Evolutionary conservation across 1,139 yeast species (phyloP).

Genomic region (Yamadazyma sp.): DNA sequence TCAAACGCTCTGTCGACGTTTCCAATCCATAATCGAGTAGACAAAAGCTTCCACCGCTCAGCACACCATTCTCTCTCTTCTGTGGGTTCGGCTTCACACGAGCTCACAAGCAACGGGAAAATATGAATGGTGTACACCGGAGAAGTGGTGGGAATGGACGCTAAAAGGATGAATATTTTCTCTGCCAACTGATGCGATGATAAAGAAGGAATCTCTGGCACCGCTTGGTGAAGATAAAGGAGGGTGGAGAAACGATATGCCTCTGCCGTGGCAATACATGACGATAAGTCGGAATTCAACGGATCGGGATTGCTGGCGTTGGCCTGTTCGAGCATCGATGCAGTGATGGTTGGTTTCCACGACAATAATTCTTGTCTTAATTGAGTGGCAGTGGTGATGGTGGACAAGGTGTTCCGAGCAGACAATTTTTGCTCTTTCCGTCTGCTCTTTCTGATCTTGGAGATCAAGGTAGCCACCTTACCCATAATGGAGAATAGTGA

Average conservation of each 20-base stretch:
- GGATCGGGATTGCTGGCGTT: slow-evolving; percentile 15
- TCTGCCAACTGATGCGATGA: slow-evolving; percentile 58
- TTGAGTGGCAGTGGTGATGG: slow-evolving; percentile 56
- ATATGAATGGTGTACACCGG: slow-evolving; percentile 59
- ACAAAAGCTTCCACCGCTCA: slow-evolving; percentile 56
- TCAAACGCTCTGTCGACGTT: slow-evolving; percentile 65
- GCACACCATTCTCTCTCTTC: slow-evolving; percentile 65
- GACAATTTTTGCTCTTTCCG: slow-evolving; percentile 11
- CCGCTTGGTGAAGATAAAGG: slow-evolving; percentile 64
- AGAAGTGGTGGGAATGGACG: slow-evolving; percentile 62
- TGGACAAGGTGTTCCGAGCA: slow-evolving; percentile 40
- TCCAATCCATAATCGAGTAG: slow-evolving; percentile 60
- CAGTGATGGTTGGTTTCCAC: slow-evolving; percentile 53
- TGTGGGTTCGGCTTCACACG: slow-evolving; percentile 60
- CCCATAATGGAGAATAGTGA: slow-evolving; percentile 63
- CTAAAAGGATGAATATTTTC: slow-evolving; percentile 56
- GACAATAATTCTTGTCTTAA: slow-evolving; percentile 50
- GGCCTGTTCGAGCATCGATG: slow-evolving; percentile 32
- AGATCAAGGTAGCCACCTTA: slow-evolving; percentile 56
- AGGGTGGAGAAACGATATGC: slow-evolving; percentile 62
- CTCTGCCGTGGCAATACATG: slow-evolving; percentile 68
- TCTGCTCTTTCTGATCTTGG: slow-evolving; percentile 41
- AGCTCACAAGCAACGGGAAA: slow-evolving; percentile 61
- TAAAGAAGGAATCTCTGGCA: slow-evolving; percentile 62
- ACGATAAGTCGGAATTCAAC: slow-evolving; percentile 51